Evolutionary conservation across 371 early-diverging fungal species (phyloP).

Genomic region (Mucor circinelloides): DNA sequence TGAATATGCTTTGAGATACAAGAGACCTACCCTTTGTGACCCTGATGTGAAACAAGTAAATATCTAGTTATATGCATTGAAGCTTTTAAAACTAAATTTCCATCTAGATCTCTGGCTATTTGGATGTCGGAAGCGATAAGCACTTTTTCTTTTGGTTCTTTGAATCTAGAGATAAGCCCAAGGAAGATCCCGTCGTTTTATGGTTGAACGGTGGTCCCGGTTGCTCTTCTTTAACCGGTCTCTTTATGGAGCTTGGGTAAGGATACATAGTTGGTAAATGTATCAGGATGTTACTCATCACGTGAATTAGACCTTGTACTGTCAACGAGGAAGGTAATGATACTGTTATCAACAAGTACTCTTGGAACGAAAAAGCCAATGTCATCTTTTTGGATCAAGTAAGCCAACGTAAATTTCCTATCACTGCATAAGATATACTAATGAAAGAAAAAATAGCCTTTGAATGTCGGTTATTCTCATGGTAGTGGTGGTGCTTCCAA

Average conservation of each 20-base stretch:
- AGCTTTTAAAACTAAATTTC: background rate
- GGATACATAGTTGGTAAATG: background rate
- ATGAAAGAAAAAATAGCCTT: constrained; percentile 44
- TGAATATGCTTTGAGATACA: constrained; percentile 72
- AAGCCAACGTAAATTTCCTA: background rate
- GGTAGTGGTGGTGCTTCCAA: constrained; percentile 57
- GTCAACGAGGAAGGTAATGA: constrained; percentile 63
- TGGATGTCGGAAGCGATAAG: constrained; percentile 68
- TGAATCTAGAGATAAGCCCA: constrained; percentile 69
- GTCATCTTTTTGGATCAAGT: constrained; percentile 80
- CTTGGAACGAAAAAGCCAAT: constrained; percentile 78
- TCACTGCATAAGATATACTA: background rate
- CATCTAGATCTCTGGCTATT: constrained; percentile 70
- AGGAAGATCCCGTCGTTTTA: constrained; percentile 69
- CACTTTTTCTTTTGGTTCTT: constrained; percentile 80
- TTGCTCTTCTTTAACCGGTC: constrained; percentile 75
- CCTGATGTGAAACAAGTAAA: constrained; percentile 43
- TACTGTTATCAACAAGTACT: constrained; percentile 55
- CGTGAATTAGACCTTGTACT: constrained; percentile 59
- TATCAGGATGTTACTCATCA: background rate
- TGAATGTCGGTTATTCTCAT: constrained; percentile 78
- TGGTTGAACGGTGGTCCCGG: constrained; percentile 86
- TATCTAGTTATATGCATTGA: background rate
- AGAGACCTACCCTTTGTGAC: constrained; percentile 65
- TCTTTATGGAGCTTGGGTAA: constrained; percentile 76